A percentile compares a stretch with the other conserved stretches of the same genome.
Conservation (phyloP, 2,329 filamentous ascomycete species). For the Pseudogymnoascus sp. region DNA sequence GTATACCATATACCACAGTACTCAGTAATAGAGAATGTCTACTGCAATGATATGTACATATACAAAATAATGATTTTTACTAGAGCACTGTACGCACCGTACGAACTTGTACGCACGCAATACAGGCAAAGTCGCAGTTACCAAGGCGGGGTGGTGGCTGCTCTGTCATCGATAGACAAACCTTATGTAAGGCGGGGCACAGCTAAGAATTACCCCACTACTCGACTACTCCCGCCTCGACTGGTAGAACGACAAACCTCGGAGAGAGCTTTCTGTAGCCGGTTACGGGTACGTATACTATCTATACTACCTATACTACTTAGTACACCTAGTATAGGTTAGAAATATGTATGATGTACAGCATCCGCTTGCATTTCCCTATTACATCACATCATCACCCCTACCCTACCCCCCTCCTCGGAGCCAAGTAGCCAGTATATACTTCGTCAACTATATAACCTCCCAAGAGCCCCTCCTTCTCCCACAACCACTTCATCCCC, state of each 20-base stretch:
- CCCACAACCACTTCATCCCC: not conserved
- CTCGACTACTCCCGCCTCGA: not conserved
- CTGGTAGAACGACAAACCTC: not conserved
- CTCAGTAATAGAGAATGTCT: no score
- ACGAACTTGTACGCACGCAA: no score
- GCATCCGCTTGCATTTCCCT: not conserved
- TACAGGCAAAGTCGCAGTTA: not conserved
- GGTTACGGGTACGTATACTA: not conserved
- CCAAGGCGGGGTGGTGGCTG: not conserved
- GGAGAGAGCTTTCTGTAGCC: not conserved
- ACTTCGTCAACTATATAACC: not conserved
- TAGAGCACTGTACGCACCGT: no score
- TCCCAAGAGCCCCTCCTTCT: not conserved
- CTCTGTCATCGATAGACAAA: slow-evolving; percentile 1
- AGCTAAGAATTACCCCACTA: not conserved
- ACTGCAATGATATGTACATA: no score
- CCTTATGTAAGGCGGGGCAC: slow-evolving; percentile 3
- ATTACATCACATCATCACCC: not conserved
- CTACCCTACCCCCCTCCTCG: not conserved
- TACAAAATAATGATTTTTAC: no score
- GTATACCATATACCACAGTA: no score
- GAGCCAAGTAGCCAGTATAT: not conserved
- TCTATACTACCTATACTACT: not conserved
- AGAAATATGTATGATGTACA: not conserved
- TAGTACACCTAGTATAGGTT: not conserved